Evolutionary conservation across 1,139 yeast species (phyloP), one percentile per base, ranked within the genome.

Genomic region (Hemisphaericaspora subhashii): DNA sequence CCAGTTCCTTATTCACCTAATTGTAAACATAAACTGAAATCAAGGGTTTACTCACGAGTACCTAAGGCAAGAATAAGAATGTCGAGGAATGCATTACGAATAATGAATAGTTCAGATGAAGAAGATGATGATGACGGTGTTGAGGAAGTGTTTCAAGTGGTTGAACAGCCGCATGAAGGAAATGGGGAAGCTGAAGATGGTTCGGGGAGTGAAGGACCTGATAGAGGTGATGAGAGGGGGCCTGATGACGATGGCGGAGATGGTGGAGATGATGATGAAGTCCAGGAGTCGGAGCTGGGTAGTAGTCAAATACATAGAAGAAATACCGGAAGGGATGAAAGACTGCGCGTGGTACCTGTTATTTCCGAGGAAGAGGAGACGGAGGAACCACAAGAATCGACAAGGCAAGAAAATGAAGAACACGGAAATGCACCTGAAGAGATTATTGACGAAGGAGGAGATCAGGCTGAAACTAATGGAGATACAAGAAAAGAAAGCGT

Each of bases 61-160:
- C 28, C 20, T 13, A 24, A 24, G 23, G n/a, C 12, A 10, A 27
- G 37, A 22, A 30, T 41, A 22, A 21, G 27, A n/a, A n/a, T 23
- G 11, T 21, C 38, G 3, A 37, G 35, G 29, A 43, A 41, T 23
- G 25, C 35, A 8, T 13, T 42, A 5, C 29, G 47, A 13, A 31
- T 39, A 12, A 24, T 40, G 21, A 42, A 44, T 30, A 39, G 40
- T 25, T 40, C 44, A 10, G 44, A 41, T n/a, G 44, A 40, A 14
- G 46, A 42, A 12, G 36, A 25, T 3, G 18, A 18, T 10, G 33
- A 10, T 17, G 15, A 5, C n/a, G 10, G 15, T 23, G 11, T 8
- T 23, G 25, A 7, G 12, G 12, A 12, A 13, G 27, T 24, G 27
- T 24, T 23, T 10, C 7, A 9, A 23, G 25, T 23, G 25, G 11